phyloP scores from a whole-genome alignment of 768 basidiomycete genomes.

The Calvatia gigantea region DNA sequence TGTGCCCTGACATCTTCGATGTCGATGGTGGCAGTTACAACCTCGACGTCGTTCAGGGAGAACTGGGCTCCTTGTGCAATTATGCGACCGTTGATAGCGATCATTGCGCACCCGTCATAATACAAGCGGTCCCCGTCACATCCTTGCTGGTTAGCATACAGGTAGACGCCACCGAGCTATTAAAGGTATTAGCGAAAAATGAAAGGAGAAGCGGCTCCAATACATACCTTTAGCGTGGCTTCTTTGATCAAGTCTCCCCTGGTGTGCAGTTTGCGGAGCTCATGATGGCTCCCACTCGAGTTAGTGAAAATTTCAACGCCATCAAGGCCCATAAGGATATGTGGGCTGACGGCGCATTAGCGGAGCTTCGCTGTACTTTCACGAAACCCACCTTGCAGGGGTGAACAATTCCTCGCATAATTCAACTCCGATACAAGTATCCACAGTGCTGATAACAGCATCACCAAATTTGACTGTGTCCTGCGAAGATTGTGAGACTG shows the following conservation, averaged over 20 bases:
- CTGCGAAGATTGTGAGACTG: conserved; percentile 32
- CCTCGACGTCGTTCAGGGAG: conserved; percentile 93
- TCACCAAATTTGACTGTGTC: conserved; percentile 93
- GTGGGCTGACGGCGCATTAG: conserved; percentile 57
- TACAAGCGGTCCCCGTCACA: conserved; percentile 98
- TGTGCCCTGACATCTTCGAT: conserved; percentile 96
- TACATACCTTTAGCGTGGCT: conserved; percentile 83
- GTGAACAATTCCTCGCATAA: conserved; percentile 98
- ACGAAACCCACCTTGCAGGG: conserved; percentile 77
- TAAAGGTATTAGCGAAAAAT: conserved; percentile 3
- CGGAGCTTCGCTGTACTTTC: not conserved
- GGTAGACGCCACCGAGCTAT: conserved; percentile 93
- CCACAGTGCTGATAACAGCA: conserved; percentile 86
- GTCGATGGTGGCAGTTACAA: conserved; percentile 92
- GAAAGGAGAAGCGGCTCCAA: not conserved
- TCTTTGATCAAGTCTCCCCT: conserved; percentile 95
- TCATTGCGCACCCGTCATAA: conserved; percentile 97
- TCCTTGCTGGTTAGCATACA: conserved; percentile 98
- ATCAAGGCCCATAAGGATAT: conserved; percentile 96
- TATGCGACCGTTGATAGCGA: conserved; percentile 89
- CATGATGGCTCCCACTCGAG: conserved; percentile 97
- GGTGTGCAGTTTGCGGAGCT: conserved; percentile 90
- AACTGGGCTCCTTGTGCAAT: conserved; percentile 97
- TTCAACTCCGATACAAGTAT: conserved; percentile 97
- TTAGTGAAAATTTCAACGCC: conserved; percentile 99